Evolutionary conservation across 768 basidiomycete genomes (phyloP), one percentile per base, ranked within the genome.

Genomic region (Boletus subparvulus): DNA sequence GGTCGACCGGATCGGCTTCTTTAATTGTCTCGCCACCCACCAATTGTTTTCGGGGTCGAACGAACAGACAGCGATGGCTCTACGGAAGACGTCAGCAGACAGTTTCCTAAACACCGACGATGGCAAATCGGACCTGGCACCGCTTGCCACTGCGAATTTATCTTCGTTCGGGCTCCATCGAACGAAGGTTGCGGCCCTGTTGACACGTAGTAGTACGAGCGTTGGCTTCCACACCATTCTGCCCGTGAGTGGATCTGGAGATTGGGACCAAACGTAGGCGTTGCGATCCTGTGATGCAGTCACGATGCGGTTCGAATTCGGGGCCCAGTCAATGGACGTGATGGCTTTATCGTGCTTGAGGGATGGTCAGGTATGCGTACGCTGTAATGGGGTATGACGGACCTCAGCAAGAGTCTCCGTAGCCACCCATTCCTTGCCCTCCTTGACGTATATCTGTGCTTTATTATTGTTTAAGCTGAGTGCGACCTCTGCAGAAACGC

Each of bases 271-370:
- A 33, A 99, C 97, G 68, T 99, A 99, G 37, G 97, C 96, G 70
- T 99, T 99, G 52, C 97, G 80, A 70, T 99, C 97, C 71, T 99
- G 96, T n/a, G 95, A 96, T 64, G 94, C 92, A 13, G 97, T 98
- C 26, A 99, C 96, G 75, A 99, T 96, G 44, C 92, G 89, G 75
- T 98, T 98, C 46, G 97, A 94, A 63, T 84, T 83, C 17, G 95
- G 94, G 13, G 95, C 97, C 97, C 97, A 99, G 72, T 98, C 95
- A 72, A 99, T 97, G 54, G 94, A 94, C 3, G 96, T 98, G 75
- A 99, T 90, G 56, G 87, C 76, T 75, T 98, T 98, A 78, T 99
- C 97, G 76, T 99, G 97, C 94, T 98, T 69, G 14, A 26, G 32
- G 37, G 10, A 44, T 14, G 36, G 45, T 59, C 48, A 50, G 54